phyloP scores from a whole-genome alignment of 306 rosid genomes.

The Phaseolus lunatus region DNA sequence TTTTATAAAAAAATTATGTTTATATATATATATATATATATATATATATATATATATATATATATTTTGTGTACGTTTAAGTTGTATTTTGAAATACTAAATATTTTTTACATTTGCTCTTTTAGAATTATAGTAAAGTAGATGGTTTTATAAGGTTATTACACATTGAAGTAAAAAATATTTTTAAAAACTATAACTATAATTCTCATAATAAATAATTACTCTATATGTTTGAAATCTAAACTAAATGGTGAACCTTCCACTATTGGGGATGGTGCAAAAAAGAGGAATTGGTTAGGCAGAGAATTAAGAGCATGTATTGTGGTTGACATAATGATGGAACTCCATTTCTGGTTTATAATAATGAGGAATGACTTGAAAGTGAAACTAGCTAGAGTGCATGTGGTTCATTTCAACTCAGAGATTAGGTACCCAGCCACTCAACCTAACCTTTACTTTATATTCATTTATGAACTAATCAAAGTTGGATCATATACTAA shows the following conservation, averaged over 20 bases:
- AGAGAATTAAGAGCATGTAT: background rate
- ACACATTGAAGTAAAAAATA: too few species aligned
- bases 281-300: background rate
- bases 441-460: background rate
- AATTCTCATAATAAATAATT: too few species aligned
- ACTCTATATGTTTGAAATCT: background rate
- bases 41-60: too few species aligned
- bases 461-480: background rate
- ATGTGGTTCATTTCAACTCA: background rate
- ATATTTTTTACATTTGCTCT: too few species aligned
- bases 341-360: background rate
- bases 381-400: background rate
- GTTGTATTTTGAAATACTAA: too few species aligned
- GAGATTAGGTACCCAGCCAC: background rate
- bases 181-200: too few species aligned
- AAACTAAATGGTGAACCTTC: background rate
- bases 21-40: too few species aligned
- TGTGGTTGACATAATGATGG: background rate
- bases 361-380: conserved; percentile 17
- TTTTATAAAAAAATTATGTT: too few species aligned
- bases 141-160: too few species aligned
- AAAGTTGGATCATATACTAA: background rate
- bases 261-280: background rate
- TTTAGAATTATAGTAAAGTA: too few species aligned
- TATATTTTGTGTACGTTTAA: too few species aligned